phyloP scores from a whole-genome alignment of 305 asterid genomes.

The Fraxinus latifolia region DNA sequence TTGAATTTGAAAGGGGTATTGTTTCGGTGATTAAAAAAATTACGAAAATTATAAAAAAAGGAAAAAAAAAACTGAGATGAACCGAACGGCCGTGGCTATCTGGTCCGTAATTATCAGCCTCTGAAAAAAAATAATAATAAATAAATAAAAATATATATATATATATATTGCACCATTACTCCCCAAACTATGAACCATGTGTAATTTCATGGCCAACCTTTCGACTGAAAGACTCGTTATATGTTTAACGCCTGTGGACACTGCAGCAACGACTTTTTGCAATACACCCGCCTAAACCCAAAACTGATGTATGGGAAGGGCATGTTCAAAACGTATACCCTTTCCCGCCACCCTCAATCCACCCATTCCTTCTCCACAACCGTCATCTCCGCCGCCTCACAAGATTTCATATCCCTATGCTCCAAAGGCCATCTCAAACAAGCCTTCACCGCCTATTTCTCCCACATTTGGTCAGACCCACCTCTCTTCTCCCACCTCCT shows the following conservation, averaged over 20 bases:
- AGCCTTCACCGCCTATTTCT: constrained; percentile 46
- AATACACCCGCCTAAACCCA: neutral
- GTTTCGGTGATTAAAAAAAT: no score
- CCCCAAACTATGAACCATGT: neutral
- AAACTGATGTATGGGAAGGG: constrained; percentile 40
- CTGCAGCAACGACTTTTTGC: neutral
- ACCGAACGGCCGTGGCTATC: neutral
- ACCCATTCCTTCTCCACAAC: constrained; percentile 20
- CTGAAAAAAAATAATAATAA: no score
- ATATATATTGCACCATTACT: neutral
- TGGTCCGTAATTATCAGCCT: no score
- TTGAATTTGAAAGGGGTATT: neutral
- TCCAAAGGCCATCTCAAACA: constrained; percentile 45
- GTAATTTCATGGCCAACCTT: neutral
- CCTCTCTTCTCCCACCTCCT: constrained; percentile 61
- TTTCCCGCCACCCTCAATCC: constrained; percentile 27
- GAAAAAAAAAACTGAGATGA: neutral
- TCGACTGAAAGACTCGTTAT: neutral
- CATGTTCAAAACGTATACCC: constrained; percentile 23
- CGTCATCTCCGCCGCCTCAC: constrained; percentile 26
- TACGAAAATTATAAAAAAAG: no score
- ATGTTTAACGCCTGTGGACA: neutral
- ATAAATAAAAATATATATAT: no score
- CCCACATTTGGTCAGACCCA: constrained; percentile 50
- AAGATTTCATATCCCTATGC: constrained; percentile 46